Evolutionary conservation across 441 rosid genomes (phyloP).

Genomic region (Arabidopsis lyrata): DNA sequence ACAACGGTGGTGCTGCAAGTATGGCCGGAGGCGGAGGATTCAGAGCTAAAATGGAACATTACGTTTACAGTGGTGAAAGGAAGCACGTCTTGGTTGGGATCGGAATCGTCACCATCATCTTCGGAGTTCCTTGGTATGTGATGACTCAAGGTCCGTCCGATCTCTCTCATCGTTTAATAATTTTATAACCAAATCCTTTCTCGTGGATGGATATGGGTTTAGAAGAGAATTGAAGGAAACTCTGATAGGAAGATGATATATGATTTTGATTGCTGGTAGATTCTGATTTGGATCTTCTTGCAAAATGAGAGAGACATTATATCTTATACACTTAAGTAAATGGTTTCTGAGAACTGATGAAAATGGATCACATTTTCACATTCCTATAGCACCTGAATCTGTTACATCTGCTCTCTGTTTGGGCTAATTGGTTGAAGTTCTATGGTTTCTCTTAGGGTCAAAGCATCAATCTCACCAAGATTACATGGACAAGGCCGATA

Average conservation of each 20-base stretch:
- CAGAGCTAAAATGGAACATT: slow-evolving; percentile 60
- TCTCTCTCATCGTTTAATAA: background rate
- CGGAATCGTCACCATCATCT: slow-evolving; percentile 54
- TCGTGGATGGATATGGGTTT: background rate
- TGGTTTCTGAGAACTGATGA: background rate
- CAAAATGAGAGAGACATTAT: too few relatives aligned
- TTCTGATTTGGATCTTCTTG: background rate
- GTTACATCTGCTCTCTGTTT: background rate
- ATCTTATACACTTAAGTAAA: too few relatives aligned
- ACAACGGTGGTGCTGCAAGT: slow-evolving; percentile 5
- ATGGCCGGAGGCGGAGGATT: slow-evolving; percentile 54
- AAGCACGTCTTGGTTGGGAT: slow-evolving; percentile 83
- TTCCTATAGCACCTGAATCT: background rate
- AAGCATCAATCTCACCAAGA: slow-evolving; percentile 81
- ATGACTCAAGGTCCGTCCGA: slow-evolving; percentile 64
- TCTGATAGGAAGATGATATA: background rate
- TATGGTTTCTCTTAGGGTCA: slow-evolving; percentile 49
- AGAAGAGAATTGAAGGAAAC: background rate
- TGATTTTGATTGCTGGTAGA: background rate
- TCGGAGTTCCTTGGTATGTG: slow-evolving; percentile 71
- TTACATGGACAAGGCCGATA: slow-evolving; percentile 76
- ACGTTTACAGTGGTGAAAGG: slow-evolving; percentile 82
- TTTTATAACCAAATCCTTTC: too few relatives aligned
- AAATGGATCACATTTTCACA: background rate
- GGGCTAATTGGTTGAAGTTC: background rate